Percentiles rank a stretch among this genome's conserved stretches.
These are phyloP conservation scores for Salix arbutifolia DNA, from an alignment of 345 rosid species.

Conservation along the genomic window DNA sequence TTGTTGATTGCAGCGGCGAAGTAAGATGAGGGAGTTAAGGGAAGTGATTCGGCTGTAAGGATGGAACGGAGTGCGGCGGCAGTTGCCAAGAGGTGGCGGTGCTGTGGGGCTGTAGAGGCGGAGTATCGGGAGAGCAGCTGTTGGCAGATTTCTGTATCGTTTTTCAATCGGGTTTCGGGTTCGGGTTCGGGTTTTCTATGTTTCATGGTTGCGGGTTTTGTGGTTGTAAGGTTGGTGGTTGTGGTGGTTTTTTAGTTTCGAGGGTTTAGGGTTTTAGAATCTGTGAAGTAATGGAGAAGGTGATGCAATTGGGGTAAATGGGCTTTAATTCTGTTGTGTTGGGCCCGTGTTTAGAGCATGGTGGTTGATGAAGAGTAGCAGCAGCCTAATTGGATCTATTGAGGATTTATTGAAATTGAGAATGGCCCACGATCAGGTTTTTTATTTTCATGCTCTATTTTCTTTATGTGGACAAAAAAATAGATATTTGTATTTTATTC, in stretches of 20 bases:
- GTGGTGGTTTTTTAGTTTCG: background rate
- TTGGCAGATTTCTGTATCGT: slow-evolving; percentile 62
- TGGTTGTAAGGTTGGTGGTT: background rate
- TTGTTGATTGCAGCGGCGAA: slow-evolving; percentile 69
- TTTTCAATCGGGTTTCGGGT: slow-evolving; percentile 22
- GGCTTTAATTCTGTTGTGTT: too few relatives aligned
- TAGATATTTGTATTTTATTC: too few relatives aligned
- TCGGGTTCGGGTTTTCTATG: background rate
- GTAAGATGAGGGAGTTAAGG: slow-evolving; percentile 58
- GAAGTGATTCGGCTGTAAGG: slow-evolving; percentile 59
- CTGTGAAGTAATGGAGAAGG: background rate
- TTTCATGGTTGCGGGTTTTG: background rate
- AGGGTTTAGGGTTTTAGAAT: slow-evolving; percentile 6
- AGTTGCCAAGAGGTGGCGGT: slow-evolving; percentile 84
- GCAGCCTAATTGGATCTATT: too few relatives aligned
- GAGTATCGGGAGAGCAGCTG: slow-evolving; percentile 89
- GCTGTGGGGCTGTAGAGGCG: slow-evolving; percentile 75
- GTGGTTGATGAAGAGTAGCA: too few relatives aligned
- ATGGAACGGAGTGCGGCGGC: slow-evolving; percentile 87
- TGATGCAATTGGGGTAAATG: too few relatives aligned
- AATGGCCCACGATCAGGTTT: too few relatives aligned
- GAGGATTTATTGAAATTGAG: too few relatives aligned
- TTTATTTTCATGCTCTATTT: too few relatives aligned
- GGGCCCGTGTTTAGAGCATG: too few relatives aligned
- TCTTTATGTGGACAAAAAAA: too few relatives aligned